Evolutionary conservation across 2,329 filamentous ascomycete genomes (phyloP).

Genomic region (Verticillium longisporum): DNA sequence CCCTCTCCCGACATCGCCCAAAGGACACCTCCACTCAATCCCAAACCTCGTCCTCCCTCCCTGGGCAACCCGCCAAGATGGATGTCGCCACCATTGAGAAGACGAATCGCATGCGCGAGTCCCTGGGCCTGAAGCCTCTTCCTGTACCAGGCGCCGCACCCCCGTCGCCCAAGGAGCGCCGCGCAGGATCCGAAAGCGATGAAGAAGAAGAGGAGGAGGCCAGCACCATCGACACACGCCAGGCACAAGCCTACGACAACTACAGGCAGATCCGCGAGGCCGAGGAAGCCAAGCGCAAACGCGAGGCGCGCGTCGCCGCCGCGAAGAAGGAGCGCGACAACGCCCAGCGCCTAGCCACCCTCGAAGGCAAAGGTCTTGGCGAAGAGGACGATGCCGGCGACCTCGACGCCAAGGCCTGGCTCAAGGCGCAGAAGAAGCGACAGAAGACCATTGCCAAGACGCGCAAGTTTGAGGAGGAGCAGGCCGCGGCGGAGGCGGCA

Average conservation of each 20-base stretch:
- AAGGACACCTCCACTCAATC: background rate
- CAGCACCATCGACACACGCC: constrained; percentile 78
- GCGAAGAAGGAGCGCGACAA: constrained; percentile 83
- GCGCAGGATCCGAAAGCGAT: constrained; percentile 35
- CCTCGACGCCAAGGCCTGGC: constrained; percentile 77
- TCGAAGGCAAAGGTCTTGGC: constrained; percentile 79
- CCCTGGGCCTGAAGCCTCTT: constrained; percentile 83
- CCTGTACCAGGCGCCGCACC: constrained; percentile 66
- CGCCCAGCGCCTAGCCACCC: constrained; percentile 65
- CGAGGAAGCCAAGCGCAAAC: constrained; percentile 69
- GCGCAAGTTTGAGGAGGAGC: constrained; percentile 64
- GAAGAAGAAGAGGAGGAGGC: constrained; percentile 67
- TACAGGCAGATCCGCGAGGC: constrained; percentile 60
- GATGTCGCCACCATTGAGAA: constrained; percentile 78
- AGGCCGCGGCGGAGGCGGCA: constrained; percentile 66
- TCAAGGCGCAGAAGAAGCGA: constrained; percentile 84
- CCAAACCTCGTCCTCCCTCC: background rate
- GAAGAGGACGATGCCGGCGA: constrained; percentile 62
- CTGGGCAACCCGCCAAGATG: constrained; percentile 28
- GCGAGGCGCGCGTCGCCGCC: constrained; percentile 73
- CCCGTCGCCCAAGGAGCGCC: constrained; percentile 22
- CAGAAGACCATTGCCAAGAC: constrained; percentile 85
- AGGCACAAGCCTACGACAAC: constrained; percentile 68
- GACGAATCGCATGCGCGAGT: constrained; percentile 84
- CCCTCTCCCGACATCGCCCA: background rate